Conservation (phyloP, 1,284 basidiomycete genomes). For the Ganoderma leucocontextum region DNA sequence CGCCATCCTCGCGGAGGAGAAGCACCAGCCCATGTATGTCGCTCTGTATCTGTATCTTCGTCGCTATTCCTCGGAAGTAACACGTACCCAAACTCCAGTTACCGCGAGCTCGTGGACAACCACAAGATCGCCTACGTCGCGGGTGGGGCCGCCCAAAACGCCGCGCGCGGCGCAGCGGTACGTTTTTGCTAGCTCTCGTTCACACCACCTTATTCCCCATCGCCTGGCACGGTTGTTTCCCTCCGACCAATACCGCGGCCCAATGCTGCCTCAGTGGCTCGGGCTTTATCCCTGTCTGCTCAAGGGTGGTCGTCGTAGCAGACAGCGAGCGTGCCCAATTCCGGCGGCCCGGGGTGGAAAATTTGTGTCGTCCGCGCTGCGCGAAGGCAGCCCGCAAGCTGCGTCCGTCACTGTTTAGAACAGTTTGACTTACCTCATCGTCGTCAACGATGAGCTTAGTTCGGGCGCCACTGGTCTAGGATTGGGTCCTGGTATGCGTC, state of each 20-base stretch:
- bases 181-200: constrained; percentile 49
- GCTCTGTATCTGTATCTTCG: not conserved
- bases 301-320: not conserved
- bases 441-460: too few relatives aligned
- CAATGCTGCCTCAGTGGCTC: not conserved
- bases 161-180: constrained; percentile 95
- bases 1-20: constrained; percentile 93
- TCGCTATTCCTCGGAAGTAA: not conserved
- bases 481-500: not conserved
- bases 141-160: constrained; percentile 97
- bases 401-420: too few relatives aligned
- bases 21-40: constrained; percentile 76
- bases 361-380: too few relatives aligned
- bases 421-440: too few relatives aligned
- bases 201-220: not conserved
- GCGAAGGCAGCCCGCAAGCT: too few relatives aligned
- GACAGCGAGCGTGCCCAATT: not conserved
- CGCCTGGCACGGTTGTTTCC: not conserved
- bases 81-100: constrained; percentile 59
- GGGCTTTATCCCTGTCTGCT: not conserved
- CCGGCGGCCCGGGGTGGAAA: too few relatives aligned
- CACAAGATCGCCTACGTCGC: constrained; percentile 91
- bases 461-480: too few relatives aligned
- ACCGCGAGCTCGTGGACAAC: constrained; percentile 87
- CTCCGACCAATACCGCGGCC: not conserved